A percentile compares a stretch with the other conserved stretches of the same genome.
phyloP scores from a whole-genome alignment of 495 filamentous ascomycete genomes.

The Hypoxylon perforatum region DNA sequence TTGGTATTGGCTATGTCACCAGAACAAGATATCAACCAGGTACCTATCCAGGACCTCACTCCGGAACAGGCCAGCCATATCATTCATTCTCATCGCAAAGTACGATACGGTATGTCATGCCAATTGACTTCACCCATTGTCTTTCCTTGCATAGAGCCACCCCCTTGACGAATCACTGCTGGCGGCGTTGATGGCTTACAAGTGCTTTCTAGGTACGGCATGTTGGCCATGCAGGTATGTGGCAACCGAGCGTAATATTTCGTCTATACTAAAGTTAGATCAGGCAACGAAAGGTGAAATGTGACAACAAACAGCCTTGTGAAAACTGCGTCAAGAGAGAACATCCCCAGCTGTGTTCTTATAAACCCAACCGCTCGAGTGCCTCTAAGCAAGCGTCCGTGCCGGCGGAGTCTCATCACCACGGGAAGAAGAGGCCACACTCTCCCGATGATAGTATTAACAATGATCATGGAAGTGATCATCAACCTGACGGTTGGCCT shows the following conservation, averaged over 20 bases:
- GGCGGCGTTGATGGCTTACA: conserved; percentile 30
- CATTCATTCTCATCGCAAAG: conserved; percentile 68
- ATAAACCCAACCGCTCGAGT: conserved; percentile 74
- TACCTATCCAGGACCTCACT: conserved; percentile 60
- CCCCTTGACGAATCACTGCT: neutral
- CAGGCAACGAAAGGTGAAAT: conserved; percentile 78
- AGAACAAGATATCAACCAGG: conserved; percentile 49
- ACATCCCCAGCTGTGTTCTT: conserved; percentile 76
- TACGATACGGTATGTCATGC: conserved; percentile 68
- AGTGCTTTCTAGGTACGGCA: conserved; percentile 60
- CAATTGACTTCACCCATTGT: conserved; percentile 1
- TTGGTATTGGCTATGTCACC: conserved; percentile 37
- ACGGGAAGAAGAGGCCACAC: conserved; percentile 58
- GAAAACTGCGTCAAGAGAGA: conserved; percentile 80
- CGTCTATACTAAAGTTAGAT: conserved; percentile 23
- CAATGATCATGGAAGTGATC: conserved; percentile 53
- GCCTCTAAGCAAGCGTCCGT: conserved; percentile 55
- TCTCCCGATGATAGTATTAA: conserved; percentile 55
- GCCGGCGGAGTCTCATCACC: conserved; percentile 41
- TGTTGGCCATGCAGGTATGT: conserved; percentile 71
- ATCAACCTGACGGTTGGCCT: conserved; percentile 52
- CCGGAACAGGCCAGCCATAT: conserved; percentile 68
- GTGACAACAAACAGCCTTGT: conserved; percentile 77
- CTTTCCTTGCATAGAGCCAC: conserved; percentile 2
- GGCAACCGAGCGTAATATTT: neutral